A percentile compares a stretch with the other conserved stretches of the same genome.
These are phyloP conservation scores for Cladobotryum mycophilum DNA, from an alignment of 2,329 filamentous ascomycete species.

Conservation along the genomic window DNA sequence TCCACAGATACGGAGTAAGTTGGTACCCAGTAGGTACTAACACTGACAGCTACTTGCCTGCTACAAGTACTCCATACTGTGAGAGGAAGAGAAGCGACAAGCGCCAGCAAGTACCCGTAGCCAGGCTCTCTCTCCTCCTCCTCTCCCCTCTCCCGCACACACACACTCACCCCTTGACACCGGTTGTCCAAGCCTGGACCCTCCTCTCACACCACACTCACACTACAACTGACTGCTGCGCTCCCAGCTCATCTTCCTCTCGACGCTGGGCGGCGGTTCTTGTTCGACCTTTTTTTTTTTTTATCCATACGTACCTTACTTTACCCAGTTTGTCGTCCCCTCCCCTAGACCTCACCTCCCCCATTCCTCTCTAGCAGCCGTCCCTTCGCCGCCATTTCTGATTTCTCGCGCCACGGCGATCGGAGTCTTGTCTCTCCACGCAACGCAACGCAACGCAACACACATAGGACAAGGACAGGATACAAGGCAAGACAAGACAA, in stretches of 20 bases:
- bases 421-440: background rate
- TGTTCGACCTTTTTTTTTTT: background rate
- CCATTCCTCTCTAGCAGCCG: background rate
- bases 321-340: constrained; percentile 1
- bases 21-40: no score
- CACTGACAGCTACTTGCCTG: no score
- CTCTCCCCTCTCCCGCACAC: no score
- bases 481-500: background rate
- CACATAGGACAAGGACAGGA: background rate
- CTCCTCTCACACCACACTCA: no score
- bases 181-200: no score
- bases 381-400: background rate
- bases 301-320: background rate
- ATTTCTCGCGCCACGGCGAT: background rate
- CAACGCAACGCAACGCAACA: background rate
- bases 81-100: no score
- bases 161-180: no score
- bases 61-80: no score
- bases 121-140: no score
- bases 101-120: no score
- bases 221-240: no score
- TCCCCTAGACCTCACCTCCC: background rate
- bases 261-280: background rate
- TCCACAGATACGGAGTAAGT: no score
- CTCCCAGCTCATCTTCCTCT: background rate